Evolutionary conservation across 2,329 filamentous ascomycete genomes (phyloP).

Genomic region (Claviceps fusiformis): DNA sequence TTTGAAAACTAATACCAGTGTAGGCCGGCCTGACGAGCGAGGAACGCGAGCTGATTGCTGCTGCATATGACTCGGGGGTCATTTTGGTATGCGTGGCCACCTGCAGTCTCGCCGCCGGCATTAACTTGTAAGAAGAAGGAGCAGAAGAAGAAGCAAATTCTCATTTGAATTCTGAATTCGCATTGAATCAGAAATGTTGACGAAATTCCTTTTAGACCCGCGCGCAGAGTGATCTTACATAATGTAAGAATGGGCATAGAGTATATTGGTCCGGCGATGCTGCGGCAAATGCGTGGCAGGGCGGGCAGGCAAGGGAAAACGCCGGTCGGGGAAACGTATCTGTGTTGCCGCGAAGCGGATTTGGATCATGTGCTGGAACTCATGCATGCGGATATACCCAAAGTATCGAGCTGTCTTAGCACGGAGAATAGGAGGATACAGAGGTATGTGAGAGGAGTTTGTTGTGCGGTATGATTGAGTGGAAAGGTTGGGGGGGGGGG

Average conservation of each 20-base stretch:
- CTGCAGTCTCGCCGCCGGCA: conserved; percentile 70
- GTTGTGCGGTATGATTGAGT: not conserved
- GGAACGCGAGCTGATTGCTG: conserved; percentile 58
- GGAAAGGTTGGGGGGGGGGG: too few species aligned
- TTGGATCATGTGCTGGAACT: conserved; percentile 56
- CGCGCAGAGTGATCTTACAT: conserved; percentile 61
- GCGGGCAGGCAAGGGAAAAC: conserved; percentile 70
- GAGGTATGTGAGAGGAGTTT: conserved; percentile 27
- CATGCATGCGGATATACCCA: conserved; percentile 58
- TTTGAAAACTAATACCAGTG: conserved; percentile 11
- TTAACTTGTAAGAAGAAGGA: conserved; percentile 42
- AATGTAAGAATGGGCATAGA: conserved; percentile 65
- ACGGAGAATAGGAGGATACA: conserved; percentile 56
- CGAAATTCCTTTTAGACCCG: conserved; percentile 26
- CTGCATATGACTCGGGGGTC: conserved; percentile 54
- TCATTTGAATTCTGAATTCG: too few species aligned
- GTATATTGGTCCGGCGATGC: conserved; percentile 63
- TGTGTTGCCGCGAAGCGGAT: conserved; percentile 57
- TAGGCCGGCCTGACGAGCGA: conserved; percentile 59
- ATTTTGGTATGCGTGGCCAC: conserved; percentile 63
- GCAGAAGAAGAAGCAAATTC: not conserved
- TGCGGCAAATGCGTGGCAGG: conserved; percentile 68
- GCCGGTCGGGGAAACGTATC: conserved; percentile 62
- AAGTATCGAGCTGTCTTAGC: conserved; percentile 53
- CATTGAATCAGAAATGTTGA: conserved; percentile 4